Evolutionary conservation across 202 grass and related monocot genomes (phyloP).

Genomic region (Digitaria exilis): DNA sequence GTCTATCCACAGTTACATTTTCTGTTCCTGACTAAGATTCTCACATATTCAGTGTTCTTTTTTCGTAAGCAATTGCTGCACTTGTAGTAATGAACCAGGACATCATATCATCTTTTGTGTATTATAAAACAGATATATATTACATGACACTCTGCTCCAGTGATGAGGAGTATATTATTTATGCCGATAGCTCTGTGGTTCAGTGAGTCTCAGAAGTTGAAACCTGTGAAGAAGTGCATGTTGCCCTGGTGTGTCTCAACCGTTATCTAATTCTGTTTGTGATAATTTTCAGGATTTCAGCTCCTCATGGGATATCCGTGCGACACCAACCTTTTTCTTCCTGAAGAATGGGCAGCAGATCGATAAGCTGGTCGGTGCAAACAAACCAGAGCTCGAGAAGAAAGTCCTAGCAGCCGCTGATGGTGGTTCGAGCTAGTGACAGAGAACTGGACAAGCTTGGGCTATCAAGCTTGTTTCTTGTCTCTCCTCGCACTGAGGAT

Average conservation of each 20-base stretch:
- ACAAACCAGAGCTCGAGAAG: constrained; percentile 88
- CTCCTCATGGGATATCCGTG: constrained; percentile 88
- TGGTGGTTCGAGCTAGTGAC: constrained; percentile 4
- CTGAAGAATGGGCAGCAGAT: constrained; percentile 79
- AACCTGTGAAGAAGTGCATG: background rate
- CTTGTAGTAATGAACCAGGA: background rate
- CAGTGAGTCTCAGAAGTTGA: background rate
- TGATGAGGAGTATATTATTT: background rate
- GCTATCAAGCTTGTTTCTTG: no score
- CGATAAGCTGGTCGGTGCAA: constrained; percentile 90
- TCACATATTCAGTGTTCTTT: background rate
- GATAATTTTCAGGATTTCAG: constrained; percentile 76
- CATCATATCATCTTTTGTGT: background rate
- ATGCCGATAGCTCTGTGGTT: background rate
- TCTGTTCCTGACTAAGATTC: background rate
- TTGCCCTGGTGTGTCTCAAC: background rate
- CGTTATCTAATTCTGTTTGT: background rate
- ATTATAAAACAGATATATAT: constrained; percentile 1
- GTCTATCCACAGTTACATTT: background rate
- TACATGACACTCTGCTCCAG: background rate
- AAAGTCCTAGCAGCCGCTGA: constrained; percentile 57
- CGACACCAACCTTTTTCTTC: constrained; percentile 93
- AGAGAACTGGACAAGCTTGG: background rate
- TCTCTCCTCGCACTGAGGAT: background rate
- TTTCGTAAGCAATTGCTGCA: background rate